Percentiles rank a stretch among this genome's conserved stretches.
Conservation (phyloP, 164 flowering plant genomes). For the Nymphaea colorata region DNA sequence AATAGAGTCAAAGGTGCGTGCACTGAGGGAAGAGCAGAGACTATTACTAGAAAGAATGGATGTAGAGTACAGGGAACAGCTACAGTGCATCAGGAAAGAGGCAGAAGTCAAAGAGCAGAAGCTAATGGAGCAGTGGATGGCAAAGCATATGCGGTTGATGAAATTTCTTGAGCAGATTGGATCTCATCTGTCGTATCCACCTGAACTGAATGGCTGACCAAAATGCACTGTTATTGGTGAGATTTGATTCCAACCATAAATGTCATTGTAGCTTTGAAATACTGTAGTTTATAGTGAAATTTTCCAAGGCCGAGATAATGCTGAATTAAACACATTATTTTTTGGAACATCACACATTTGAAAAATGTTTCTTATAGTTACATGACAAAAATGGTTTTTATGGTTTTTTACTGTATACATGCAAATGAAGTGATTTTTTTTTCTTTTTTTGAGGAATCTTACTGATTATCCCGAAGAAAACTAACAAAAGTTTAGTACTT, state of each 20-base stretch:
- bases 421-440: too few relatives aligned
- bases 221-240: not conserved
- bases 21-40: conserved; percentile 66
- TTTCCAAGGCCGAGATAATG: too few relatives aligned
- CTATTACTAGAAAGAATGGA: conserved; percentile 55
- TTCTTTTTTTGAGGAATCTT: too few relatives aligned
- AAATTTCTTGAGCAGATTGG: conserved; percentile 68
- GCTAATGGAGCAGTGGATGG: conserved; percentile 65
- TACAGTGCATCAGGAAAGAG: conserved; percentile 57
- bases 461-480: too few relatives aligned
- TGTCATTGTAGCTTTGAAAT: too few relatives aligned
- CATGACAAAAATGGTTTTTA: too few relatives aligned
- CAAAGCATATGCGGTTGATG: conserved; percentile 48
- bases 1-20: conserved; percentile 55
- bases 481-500: too few relatives aligned
- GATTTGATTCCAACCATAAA: not conserved
- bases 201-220: not conserved
- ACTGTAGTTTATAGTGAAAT: too few relatives aligned
- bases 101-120: conserved; percentile 86
- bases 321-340: too few relatives aligned
- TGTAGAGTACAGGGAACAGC: conserved; percentile 69
- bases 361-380: too few relatives aligned
- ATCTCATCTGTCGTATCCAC: conserved; percentile 10
- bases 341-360: too few relatives aligned
- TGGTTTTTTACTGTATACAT: too few relatives aligned